A percentile compares a stretch with the other conserved stretches of the same genome.
Evolutionary conservation across 2,329 filamentous ascomycete genomes (phyloP).

Genomic region (Sordariomycetes sp.): DNA sequence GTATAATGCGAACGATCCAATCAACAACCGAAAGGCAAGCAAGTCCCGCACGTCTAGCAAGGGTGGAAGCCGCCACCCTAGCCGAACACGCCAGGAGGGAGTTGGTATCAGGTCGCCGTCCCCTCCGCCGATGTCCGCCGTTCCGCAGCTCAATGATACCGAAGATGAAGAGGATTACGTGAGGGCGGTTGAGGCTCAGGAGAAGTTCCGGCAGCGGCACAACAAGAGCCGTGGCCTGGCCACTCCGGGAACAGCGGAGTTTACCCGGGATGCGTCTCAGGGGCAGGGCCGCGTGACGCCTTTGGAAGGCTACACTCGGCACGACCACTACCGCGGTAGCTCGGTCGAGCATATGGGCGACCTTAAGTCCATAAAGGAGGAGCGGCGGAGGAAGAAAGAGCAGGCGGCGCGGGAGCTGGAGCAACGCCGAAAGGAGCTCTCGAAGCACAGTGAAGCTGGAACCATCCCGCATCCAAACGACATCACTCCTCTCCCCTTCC

Average conservation of each 20-base stretch:
- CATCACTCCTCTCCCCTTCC: slow-evolving; percentile 23
- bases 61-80: slow-evolving; percentile 26
- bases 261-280: slow-evolving; percentile 10
- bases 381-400: slow-evolving; percentile 56
- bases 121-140: slow-evolving; percentile 47
- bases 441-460: slow-evolving; percentile 66
- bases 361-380: slow-evolving; percentile 40
- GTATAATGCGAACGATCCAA: background rate
- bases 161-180: slow-evolving; percentile 53
- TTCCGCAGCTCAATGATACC: slow-evolving; percentile 36
- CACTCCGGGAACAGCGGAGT: background rate
- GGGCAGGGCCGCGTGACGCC: background rate
- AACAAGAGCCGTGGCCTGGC: slow-evolving; percentile 30
- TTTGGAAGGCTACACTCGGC: background rate
- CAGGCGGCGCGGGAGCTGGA: slow-evolving; percentile 75
- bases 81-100: slow-evolving; percentile 45
- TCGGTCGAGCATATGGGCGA: slow-evolving; percentile 38
- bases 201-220: slow-evolving; percentile 41
- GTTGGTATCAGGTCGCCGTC: slow-evolving; percentile 19
- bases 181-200: slow-evolving; percentile 37
- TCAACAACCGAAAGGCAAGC: slow-evolving; percentile 10
- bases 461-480: slow-evolving; percentile 63
- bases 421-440: slow-evolving; percentile 72
- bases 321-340: slow-evolving; percentile 17
- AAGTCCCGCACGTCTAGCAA: slow-evolving; percentile 31